Base-by-base conservation (phyloP, 169 alveolate genomes). In the Condylostoma magnum region DNA sequence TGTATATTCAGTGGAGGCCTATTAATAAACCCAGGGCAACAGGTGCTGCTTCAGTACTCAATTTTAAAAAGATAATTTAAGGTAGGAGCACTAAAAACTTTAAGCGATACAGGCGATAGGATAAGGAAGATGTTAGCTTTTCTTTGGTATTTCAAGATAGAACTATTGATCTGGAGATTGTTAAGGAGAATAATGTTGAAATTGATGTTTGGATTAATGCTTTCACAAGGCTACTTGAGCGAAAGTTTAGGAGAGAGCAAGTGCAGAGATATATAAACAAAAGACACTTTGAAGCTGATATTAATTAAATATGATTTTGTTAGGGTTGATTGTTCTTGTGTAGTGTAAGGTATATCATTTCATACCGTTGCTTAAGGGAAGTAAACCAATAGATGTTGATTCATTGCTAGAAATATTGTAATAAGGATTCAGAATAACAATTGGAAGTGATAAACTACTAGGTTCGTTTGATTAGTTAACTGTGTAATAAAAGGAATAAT, bases 121-220 rank as follows among this genome's bases (percentile, higher is more conserved):
- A 18, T n/a, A 33, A 38, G 58, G 71, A 33, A n/a, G 37, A 37
- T n/a, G n/a, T 10, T 1, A 38, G 57, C 4, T 60, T 60, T 41
- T 60, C 71, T 8, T 15, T 60, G 2, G 43, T 60, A n/a, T 60
- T 28, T 25, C 36, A 60, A 36, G 37, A 60, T 12, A 10, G 71
- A 41, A 60, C 4, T 18, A n/a, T 60, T 33, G 71, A 60, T 41
- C 27, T 60, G 27, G 71, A 60, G 43, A n/a, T 60, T 0, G 54
- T 18, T 0, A 41, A 60, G 27, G 56, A 60, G 8, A 60, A 60
- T 25, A 36, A 10, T 36, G 33, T 38, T 0, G 46, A 30, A 0
- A 18, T 15, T 37, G 52, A 36, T 38, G 71, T 60, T 0, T 60
- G 71, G 71, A 18, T 60, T 15, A n/a, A 18, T 18, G 71, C 71